Evolutionary conservation across 2,329 filamentous ascomycete genomes (phyloP), one percentile per base, ranked within the genome.

Genomic region (Aspergillus tanneri): DNA sequence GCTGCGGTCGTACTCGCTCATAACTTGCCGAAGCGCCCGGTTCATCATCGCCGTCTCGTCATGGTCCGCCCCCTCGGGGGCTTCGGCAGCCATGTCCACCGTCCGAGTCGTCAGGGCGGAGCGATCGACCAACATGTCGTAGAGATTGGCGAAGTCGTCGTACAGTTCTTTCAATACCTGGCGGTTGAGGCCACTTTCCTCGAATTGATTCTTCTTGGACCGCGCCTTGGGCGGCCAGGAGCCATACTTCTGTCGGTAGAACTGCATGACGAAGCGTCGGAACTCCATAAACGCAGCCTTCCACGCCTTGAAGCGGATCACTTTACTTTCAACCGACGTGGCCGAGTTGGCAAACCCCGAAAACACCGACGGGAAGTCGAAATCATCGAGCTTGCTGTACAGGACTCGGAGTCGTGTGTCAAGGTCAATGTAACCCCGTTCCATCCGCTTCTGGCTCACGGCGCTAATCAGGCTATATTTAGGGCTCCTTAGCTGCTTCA

Each of bases 281-380:
- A 91, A 90, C 47, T 81, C 83, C 50, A 80, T 72, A 65, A 92
- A 97, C 2, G 85, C 80, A 14, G 77, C 76, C 61, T 82, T 87
- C 92, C 93, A 97, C 22, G 81, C 79, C 67, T 90, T 90, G 75
- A 95, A 97, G 18, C 85, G 84, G 35, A 96, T 82, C 14, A 83
- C 74, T 65, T 85, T 91, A 54, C 88, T 84, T 67, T 95, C 90
- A 1, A 78, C 78, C 18, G 83, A 80, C 1, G 87, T 89, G 9
- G 86, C 91, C 3, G 90, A 95, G 67, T 85, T 90, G 62, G 89
- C 92, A 56, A 90, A 83, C 25, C 93, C 93, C 0, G 90, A 83
- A 64, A 96, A 97, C 4, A 97, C 75, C 0, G 88, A 87, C 0
- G 91, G 90, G 59, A 96, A 96, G 24, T 96, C 89, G 58, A 97